Evolutionary conservation across 2,329 filamentous ascomycete genomes (phyloP).

Genomic region (Venturiaceae sp.): DNA sequence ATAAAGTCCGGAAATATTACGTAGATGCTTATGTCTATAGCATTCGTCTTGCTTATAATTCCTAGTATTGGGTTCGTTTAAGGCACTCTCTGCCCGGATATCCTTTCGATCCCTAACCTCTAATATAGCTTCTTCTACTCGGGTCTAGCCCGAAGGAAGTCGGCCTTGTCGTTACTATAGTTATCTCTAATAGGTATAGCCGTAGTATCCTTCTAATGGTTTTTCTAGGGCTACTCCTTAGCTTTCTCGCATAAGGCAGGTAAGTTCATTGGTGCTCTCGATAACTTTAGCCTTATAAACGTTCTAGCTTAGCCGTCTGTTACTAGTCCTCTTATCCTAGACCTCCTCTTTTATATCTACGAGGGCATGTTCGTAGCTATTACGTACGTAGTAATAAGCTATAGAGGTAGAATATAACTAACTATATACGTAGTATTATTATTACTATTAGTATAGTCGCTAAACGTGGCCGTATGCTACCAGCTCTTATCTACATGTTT

Average conservation of each 20-base stretch:
- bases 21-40: constrained; percentile 68
- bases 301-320: constrained; percentile 69
- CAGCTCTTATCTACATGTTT: constrained; percentile 87
- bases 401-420: too few relatives aligned
- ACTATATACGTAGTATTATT: too few relatives aligned
- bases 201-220: constrained; percentile 84
- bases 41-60: constrained; percentile 84
- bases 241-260: constrained; percentile 71
- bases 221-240: constrained; percentile 86
- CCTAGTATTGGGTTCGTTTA: constrained; percentile 63
- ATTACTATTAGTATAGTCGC: constrained; percentile 78
- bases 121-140: constrained; percentile 74
- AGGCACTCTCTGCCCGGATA: background rate
- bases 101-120: constrained; percentile 7
- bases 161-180: constrained; percentile 76
- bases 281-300: constrained; percentile 70
- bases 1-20: constrained; percentile 66
- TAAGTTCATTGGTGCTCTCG: constrained; percentile 65
- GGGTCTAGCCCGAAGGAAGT: constrained; percentile 79
- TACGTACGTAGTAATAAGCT: constrained; percentile 53
- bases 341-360: constrained; percentile 77
- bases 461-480: constrained; percentile 79
- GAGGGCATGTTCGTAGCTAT: constrained; percentile 84
- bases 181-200: constrained; percentile 72
- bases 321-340: constrained; percentile 63